Percentiles rank a stretch among this genome's conserved stretches.
phyloP scores from a whole-genome alignment of 768 basidiomycete genomes.

The Pilatotrama ljubarskyi region DNA sequence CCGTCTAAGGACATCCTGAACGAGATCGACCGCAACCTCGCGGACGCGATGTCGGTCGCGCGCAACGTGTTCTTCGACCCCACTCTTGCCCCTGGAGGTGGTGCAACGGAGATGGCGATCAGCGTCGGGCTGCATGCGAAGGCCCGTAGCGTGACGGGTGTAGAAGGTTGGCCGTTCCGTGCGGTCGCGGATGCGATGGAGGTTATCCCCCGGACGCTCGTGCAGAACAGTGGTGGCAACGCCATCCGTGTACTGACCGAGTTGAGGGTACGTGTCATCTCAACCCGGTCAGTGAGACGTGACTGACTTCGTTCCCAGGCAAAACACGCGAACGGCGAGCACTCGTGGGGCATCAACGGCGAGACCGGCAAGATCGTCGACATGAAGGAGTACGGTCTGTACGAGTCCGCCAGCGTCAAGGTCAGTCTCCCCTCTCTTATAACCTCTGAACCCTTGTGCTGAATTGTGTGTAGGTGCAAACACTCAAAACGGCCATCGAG shows the following conservation, averaged over 20 bases:
- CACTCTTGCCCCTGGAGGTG: constrained; percentile 89
- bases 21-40: constrained; percentile 96
- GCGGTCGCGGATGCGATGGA: constrained; percentile 97
- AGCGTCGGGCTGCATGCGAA: constrained; percentile 82
- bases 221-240: constrained; percentile 95
- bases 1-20: constrained; percentile 98
- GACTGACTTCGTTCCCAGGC: constrained; percentile 51
- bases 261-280: constrained; percentile 64
- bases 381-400: constrained; percentile 92
- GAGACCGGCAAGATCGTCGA: constrained; percentile 95
- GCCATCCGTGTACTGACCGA: constrained; percentile 92
- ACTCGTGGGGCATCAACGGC: constrained; percentile 93
- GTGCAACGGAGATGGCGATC: constrained; percentile 98
- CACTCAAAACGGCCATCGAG: constrained; percentile 96
- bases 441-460: neutral
- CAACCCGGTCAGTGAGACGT: too few relatives aligned
- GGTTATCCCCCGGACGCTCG: constrained; percentile 92
- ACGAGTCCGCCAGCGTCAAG: constrained; percentile 96
- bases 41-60: constrained; percentile 96
- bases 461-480: constrained; percentile 67
- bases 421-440: constrained; percentile 1
- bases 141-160: constrained; percentile 78
- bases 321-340: constrained; percentile 89
- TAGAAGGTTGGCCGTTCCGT: constrained; percentile 88
- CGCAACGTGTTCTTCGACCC: constrained; percentile 98